Evolutionary conservation across 805 yeast species (phyloP).

Genomic region (Zygosaccharomyces bailii): DNA sequence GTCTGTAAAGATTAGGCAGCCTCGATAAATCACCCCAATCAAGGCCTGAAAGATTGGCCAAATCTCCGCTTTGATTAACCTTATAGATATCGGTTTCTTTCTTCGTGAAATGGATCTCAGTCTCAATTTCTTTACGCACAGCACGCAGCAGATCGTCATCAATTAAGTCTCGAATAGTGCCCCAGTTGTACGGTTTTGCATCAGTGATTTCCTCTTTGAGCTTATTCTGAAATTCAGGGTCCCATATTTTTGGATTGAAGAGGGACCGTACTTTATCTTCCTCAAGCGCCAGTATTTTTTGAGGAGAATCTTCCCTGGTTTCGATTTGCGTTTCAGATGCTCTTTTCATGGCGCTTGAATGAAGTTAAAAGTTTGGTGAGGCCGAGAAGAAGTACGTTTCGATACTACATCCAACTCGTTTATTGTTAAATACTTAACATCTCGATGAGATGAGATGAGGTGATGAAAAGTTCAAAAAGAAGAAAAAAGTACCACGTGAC

Average conservation of each 20-base stretch:
- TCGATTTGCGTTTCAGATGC: constrained; percentile 10
- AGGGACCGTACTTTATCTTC: constrained; percentile 37
- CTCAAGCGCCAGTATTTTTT: constrained; percentile 25
- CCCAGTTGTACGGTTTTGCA: constrained; percentile 87
- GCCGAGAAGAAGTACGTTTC: neutral
- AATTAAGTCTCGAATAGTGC: constrained; percentile 68
- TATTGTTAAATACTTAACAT: neutral
- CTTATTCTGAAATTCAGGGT: constrained; percentile 36
- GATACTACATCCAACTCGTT: neutral
- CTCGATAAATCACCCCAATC: constrained; percentile 68
- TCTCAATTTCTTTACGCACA: constrained; percentile 80
- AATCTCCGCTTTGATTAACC: constrained; percentile 84
- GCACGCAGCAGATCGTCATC: constrained; percentile 72
- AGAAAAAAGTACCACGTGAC: constrained; percentile 1
- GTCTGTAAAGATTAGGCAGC: constrained; percentile 69
- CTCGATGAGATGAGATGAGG: constrained; percentile 12
- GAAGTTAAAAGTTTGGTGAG: neutral
- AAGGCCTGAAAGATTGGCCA: constrained; percentile 87
- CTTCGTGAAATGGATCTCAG: constrained; percentile 82
- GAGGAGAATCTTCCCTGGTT: constrained; percentile 5
- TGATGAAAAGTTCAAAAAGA: constrained; percentile 8
- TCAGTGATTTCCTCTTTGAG: constrained; percentile 45
- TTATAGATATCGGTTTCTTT: constrained; percentile 97
- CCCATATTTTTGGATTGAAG: constrained; percentile 51
- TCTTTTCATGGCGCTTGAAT: constrained; percentile 16